phyloP scores from a whole-genome alignment of 345 rosid species.

The Eucalyptus grandis region DNA sequence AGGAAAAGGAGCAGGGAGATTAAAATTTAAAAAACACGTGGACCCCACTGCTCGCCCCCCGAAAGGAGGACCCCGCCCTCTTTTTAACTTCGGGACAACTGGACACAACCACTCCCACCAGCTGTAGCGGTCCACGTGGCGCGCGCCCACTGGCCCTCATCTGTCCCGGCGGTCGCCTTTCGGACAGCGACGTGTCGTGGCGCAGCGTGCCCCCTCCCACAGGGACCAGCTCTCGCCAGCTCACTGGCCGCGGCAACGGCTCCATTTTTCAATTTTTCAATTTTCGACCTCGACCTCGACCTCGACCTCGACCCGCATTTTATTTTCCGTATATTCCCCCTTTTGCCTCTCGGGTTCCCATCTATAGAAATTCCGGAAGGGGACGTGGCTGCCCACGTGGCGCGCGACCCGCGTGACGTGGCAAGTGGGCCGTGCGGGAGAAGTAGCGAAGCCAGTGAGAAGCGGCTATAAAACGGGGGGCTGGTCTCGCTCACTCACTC shows the following conservation, averaged over 20 bases:
- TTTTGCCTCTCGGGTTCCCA: not conserved
- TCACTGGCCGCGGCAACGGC: slow-evolving; percentile 1
- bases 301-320: not conserved
- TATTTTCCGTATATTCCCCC: not conserved
- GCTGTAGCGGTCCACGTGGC: not conserved
- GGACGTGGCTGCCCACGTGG: slow-evolving; percentile 10
- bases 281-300: not conserved
- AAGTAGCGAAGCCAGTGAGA: not conserved
- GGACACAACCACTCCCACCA: not conserved
- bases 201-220: not conserved
- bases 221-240: not conserved
- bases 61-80: not conserved
- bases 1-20: not conserved
- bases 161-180: not conserved
- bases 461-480: not conserved
- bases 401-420: slow-evolving; percentile 17
- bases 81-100: not conserved
- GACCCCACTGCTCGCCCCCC: not conserved
- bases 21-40: not conserved
- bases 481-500: not conserved
- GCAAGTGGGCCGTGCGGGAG: not conserved
- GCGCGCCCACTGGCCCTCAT: not conserved
- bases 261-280: not conserved
- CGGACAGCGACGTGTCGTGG: not conserved
- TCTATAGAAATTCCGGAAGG: not conserved